Evolutionary conservation across 352 stramenopile genomes (phyloP).

Genomic region (Pythium periplocum): DNA sequence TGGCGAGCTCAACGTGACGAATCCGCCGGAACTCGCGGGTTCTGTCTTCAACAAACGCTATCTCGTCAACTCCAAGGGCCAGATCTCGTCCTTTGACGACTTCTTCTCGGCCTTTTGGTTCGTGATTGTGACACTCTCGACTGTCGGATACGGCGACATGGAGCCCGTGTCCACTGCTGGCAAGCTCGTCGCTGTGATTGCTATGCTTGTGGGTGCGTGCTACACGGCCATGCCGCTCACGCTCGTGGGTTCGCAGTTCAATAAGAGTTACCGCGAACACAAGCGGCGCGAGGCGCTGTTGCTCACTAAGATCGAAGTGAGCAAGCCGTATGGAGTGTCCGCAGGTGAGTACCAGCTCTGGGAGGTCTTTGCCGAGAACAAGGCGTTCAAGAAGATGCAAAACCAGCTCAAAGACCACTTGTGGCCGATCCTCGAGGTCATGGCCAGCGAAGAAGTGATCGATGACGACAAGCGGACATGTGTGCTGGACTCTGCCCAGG

Average conservation of each 20-base stretch:
- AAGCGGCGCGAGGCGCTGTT: constrained; percentile 65
- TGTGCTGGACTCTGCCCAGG: constrained; percentile 22
- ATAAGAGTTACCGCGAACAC: constrained; percentile 78
- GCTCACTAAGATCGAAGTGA: constrained; percentile 68
- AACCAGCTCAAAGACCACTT: constrained; percentile 28
- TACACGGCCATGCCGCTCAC: constrained; percentile 81
- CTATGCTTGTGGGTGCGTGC: constrained; percentile 80
- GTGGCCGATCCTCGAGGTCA: constrained; percentile 37
- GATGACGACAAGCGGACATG: constrained; percentile 36
- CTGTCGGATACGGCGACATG: constrained; percentile 75
- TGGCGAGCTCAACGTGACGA: constrained; percentile 51
- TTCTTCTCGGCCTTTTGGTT: constrained; percentile 85
- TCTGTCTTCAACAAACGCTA: constrained; percentile 59
- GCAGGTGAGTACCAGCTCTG: constrained; percentile 37
- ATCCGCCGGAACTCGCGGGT: constrained; percentile 40
- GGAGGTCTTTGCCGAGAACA: constrained; percentile 44
- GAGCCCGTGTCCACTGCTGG: constrained; percentile 56
- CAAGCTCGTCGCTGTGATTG: constrained; percentile 64
- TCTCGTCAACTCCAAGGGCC: constrained; percentile 60
- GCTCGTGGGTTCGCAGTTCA: constrained; percentile 75
- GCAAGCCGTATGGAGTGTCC: constrained; percentile 48
- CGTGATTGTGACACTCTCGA: constrained; percentile 73
- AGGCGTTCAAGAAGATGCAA: constrained; percentile 41
- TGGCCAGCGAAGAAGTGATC: constrained; percentile 40
- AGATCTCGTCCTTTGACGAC: constrained; percentile 69